phyloP scores from a whole-genome alignment of 2,329 filamentous ascomycete species.

The Macrophomina pseudophaseolina region DNA sequence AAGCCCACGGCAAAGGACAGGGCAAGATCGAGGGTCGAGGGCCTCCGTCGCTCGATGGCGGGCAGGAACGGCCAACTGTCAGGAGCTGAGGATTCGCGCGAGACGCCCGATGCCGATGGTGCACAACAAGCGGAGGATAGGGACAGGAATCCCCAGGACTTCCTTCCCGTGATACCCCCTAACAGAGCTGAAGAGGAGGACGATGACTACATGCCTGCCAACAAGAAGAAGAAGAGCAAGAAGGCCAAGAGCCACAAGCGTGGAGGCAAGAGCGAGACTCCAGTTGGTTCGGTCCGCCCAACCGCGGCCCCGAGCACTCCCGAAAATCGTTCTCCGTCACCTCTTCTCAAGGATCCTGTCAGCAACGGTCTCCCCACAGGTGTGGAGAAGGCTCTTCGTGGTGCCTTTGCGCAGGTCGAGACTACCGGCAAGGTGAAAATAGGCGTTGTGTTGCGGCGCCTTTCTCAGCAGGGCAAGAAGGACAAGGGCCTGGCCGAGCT shows the following conservation, averaged over 20 bases:
- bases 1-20: conserved; percentile 69
- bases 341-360: not conserved
- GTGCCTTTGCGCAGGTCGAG: conserved; percentile 16
- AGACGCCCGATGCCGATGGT: conserved; percentile 52
- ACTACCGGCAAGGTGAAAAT: conserved; percentile 16
- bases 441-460: conserved; percentile 28
- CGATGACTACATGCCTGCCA: conserved; percentile 50
- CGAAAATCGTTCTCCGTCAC: conserved; percentile 14
- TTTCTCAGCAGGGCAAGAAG: conserved; percentile 48
- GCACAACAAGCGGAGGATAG: conserved; percentile 34
- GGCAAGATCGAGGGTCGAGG: conserved; percentile 56
- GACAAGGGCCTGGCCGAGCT: conserved; percentile 45
- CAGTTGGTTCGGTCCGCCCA: conserved; percentile 12
- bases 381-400: conserved; percentile 21
- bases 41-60: conserved; percentile 47
- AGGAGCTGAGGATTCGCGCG: conserved; percentile 47
- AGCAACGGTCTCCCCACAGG: conserved; percentile 6
- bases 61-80: conserved; percentile 48
- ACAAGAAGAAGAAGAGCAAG: conserved; percentile 38
- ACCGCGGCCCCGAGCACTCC: conserved; percentile 20
- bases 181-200: conserved; percentile 53
- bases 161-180: conserved; percentile 38
- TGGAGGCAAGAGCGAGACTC: conserved; percentile 20
- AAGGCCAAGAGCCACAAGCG: conserved; percentile 19
- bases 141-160: conserved; percentile 36